Conservation (phyloP, 768 basidiomycete genomes). For the Panus rudis region DNA sequence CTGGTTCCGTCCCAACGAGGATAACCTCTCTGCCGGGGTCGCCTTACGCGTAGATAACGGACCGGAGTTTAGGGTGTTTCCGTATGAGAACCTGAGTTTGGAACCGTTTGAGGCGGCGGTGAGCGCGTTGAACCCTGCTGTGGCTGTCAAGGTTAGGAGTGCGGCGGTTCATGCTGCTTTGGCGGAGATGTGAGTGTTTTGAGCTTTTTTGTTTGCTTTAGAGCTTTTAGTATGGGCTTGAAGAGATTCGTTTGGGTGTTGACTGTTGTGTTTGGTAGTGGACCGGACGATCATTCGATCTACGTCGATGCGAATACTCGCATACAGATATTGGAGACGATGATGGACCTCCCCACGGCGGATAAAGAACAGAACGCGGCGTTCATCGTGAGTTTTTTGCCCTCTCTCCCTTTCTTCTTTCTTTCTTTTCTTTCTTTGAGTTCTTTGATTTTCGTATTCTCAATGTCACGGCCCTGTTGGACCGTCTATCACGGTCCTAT, state of each 20-base stretch:
- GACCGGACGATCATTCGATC: conserved; percentile 30
- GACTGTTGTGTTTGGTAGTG: conserved; percentile 10
- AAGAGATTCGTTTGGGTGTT: neutral
- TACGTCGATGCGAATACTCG: conserved; percentile 52
- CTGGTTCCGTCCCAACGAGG: conserved; percentile 47
- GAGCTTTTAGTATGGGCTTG: neutral
- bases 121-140: conserved; percentile 44
- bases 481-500: neutral
- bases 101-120: conserved; percentile 51
- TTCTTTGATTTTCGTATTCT: neutral
- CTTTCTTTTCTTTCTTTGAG: neutral
- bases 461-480: neutral
- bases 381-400: conserved; percentile 60
- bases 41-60: conserved; percentile 40
- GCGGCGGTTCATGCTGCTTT: conserved; percentile 46
- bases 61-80: conserved; percentile 45
- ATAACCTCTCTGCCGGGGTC: conserved; percentile 39
- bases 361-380: conserved; percentile 53
- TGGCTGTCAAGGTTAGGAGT: conserved; percentile 46
- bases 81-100: conserved; percentile 44
- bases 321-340: conserved; percentile 78
- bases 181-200: conserved; percentile 33
- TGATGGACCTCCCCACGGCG: conserved; percentile 62
- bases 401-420: neutral
- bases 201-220: neutral